Conservation (phyloP, 805 yeast genomes). For the Wickerhamiella shivajii region DNA sequence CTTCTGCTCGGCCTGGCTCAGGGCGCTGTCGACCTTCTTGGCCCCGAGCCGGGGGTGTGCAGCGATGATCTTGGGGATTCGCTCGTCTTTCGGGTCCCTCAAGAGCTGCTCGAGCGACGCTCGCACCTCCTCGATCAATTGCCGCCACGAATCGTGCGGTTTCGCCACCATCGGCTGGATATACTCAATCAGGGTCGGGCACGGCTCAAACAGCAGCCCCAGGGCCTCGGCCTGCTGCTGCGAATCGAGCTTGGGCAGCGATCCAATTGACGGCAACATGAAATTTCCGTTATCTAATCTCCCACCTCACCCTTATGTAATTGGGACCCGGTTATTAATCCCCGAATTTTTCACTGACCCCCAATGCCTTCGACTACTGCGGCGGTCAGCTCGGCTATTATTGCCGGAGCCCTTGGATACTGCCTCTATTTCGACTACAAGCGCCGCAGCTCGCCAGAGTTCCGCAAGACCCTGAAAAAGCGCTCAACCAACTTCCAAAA, state of each 20-base stretch:
- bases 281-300: too few relatives aligned
- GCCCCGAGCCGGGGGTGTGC: conserved; percentile 89
- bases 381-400: conserved; percentile 21
- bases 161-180: conserved; percentile 23
- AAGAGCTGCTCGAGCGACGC: conserved; percentile 26
- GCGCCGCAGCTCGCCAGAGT: conserved; percentile 69
- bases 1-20: conserved; percentile 57
- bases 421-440: conserved; percentile 82
- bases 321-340: too few relatives aligned
- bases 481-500: conserved; percentile 48
- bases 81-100: conserved; percentile 18
- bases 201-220: conserved; percentile 52
- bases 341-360: too few relatives aligned
- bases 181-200: conserved; percentile 32
- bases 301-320: neutral
- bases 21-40: conserved; percentile 34
- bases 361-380: conserved; percentile 25
- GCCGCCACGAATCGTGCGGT: conserved; percentile 18
- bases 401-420: conserved; percentile 33
- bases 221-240: conserved; percentile 28
- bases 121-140: conserved; percentile 36
- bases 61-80: conserved; percentile 40
- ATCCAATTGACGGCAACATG: too few relatives aligned
- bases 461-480: conserved; percentile 62
- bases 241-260: neutral